Evolutionary conservation across 169 alveolate genomes (phyloP).

Genomic region (Cryptosporidium muris): DNA sequence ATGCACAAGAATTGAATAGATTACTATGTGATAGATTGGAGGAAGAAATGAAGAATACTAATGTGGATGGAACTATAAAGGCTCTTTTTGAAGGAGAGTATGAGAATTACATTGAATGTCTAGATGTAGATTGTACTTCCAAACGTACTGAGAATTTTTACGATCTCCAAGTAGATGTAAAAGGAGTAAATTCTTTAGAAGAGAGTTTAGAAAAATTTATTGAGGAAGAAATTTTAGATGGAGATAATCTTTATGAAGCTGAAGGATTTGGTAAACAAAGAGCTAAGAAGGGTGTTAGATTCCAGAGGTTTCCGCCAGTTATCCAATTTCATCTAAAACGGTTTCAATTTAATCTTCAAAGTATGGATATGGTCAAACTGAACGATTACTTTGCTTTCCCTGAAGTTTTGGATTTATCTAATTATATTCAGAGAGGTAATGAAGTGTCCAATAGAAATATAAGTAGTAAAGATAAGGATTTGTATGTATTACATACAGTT

Average conservation of each 20-base stretch:
- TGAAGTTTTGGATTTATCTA: constrained; percentile 86
- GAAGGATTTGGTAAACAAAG: constrained; percentile 88
- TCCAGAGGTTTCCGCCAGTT: constrained; percentile 92
- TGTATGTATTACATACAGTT: constrained; percentile 90
- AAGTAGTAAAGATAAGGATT: constrained; percentile 78
- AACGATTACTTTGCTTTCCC: constrained; percentile 90
- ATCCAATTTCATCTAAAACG: constrained; percentile 90
- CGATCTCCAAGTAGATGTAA: constrained; percentile 92
- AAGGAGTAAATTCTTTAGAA: constrained; percentile 88
- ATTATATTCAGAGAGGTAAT: constrained; percentile 12
- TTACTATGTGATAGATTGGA: constrained; percentile 93
- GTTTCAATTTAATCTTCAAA: constrained; percentile 81
- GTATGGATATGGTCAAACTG: constrained; percentile 86
- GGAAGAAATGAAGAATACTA: constrained; percentile 94
- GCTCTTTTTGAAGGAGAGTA: constrained; percentile 94
- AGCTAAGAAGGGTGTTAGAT: constrained; percentile 91
- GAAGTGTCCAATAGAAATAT: constrained; percentile 72
- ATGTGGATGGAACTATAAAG: constrained; percentile 93
- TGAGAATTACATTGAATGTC: constrained; percentile 93
- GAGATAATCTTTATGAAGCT: constrained; percentile 95
- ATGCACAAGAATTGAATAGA: constrained; percentile 94
- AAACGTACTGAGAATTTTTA: constrained; percentile 80
- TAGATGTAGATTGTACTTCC: constrained; percentile 91
- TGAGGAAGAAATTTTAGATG: constrained; percentile 91
- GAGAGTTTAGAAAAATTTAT: constrained; percentile 90